These are phyloP conservation scores for Ophiosphaerella korrae DNA, from an alignment of 2,329 filamentous ascomycete genomes.

Conservation along the genomic window DNA sequence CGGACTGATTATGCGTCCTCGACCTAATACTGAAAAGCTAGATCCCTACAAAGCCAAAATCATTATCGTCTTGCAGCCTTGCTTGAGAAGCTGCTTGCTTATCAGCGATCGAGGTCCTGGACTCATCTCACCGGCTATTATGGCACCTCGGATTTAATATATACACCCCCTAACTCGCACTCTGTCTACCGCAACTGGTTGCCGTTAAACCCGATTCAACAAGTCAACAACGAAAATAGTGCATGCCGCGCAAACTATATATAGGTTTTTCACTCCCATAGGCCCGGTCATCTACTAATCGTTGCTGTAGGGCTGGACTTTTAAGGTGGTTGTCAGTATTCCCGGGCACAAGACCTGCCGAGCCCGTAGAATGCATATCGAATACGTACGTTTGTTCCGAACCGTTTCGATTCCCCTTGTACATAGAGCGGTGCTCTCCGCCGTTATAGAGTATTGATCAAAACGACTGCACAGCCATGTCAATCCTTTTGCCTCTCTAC, in stretches of 20 bases:
- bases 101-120: not conserved
- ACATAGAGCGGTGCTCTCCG: not conserved
- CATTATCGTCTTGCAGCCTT: not conserved
- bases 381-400: not conserved
- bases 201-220: not conserved
- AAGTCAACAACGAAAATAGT: not conserved
- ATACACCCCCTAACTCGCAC: not conserved
- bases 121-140: constrained; percentile 4
- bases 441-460: not conserved
- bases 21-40: too few relatives aligned
- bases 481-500: constrained; percentile 58
- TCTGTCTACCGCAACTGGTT: not conserved
- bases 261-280: not conserved
- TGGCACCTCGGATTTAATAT: not conserved
- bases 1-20: too few relatives aligned
- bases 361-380: not conserved
- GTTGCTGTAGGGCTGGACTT: not conserved
- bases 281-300: not conserved
- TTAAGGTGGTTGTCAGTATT: not conserved
- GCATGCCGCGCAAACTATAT: not conserved
- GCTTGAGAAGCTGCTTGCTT: not conserved
- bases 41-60: not conserved
- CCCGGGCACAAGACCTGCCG: constrained; percentile 1
- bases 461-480: constrained; percentile 20
- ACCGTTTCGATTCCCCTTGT: not conserved